These are phyloP conservation scores for Yamadazyma triangularis DNA, from an alignment of 1,139 yeast genomes.

Conservation along the genomic window DNA sequence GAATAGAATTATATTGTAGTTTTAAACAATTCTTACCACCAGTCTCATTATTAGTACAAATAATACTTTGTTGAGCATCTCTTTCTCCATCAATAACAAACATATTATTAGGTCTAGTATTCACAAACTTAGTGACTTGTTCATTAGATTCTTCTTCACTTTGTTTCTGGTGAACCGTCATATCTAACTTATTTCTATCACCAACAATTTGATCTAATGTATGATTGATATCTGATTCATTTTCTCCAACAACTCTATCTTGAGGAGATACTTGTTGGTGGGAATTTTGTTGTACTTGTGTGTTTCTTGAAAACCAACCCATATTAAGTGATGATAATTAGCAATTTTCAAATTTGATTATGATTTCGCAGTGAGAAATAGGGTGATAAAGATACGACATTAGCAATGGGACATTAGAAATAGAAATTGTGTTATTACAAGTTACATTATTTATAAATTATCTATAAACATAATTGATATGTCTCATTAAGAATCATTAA, in stretches of 20 bases:
- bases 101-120: slow-evolving; percentile 26
- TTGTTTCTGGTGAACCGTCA: slow-evolving; percentile 9
- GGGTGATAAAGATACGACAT: background rate
- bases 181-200: slow-evolving; percentile 10
- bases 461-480: slow-evolving; percentile 21
- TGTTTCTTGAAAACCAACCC: slow-evolving; percentile 12
- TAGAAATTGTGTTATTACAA: background rate
- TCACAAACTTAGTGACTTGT: slow-evolving; percentile 17
- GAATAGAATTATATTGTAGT: slow-evolving; percentile 32
- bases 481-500: slow-evolving; percentile 35
- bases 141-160: slow-evolving; percentile 9
- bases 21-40: slow-evolving; percentile 48
- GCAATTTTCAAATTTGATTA: slow-evolving; percentile 1
- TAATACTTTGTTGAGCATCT: slow-evolving; percentile 33
- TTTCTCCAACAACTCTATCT: slow-evolving; percentile 1
- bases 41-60: slow-evolving; percentile 34
- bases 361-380: slow-evolving; percentile 2
- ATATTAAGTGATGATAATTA: slow-evolving; percentile 1
- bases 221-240: slow-evolving; percentile 30
- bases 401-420: background rate
- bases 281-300: slow-evolving; percentile 33
- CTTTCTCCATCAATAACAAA: slow-evolving; percentile 45
- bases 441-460: background rate
- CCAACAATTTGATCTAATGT: slow-evolving; percentile 33
- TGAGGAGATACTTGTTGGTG: slow-evolving; percentile 21